These are phyloP conservation scores for Monascus ruber DNA, from an alignment of 2,329 filamentous ascomycete genomes.

Conservation along the genomic window DNA sequence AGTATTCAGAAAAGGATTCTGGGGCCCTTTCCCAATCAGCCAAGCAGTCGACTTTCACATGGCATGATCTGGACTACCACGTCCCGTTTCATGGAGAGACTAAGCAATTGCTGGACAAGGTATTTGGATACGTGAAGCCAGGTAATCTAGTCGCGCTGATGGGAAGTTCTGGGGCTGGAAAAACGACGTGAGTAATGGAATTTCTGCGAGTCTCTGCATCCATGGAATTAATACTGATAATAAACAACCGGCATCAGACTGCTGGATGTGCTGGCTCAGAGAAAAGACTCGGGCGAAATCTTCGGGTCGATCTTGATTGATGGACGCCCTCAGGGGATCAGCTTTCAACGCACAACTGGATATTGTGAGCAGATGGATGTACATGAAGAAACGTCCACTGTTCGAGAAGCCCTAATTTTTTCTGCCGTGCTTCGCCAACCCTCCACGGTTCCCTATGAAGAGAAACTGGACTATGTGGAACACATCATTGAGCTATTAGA, in stretches of 20 bases:
- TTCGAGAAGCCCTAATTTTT: constrained; percentile 53
- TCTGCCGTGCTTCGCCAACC: constrained; percentile 53
- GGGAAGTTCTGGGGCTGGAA: constrained; percentile 66
- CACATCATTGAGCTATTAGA: constrained; percentile 55
- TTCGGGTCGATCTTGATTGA: constrained; percentile 33
- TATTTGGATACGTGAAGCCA: constrained; percentile 61
- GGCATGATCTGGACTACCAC: constrained; percentile 68
- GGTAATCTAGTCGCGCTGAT: constrained; percentile 67
- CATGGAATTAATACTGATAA: neutral
- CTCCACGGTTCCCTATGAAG: constrained; percentile 39
- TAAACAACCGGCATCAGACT: constrained; percentile 15
- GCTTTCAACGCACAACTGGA: constrained; percentile 41
- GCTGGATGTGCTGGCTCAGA: constrained; percentile 32
- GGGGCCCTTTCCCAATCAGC: constrained; percentile 37
- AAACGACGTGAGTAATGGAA: constrained; percentile 25
- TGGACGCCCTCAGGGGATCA: constrained; percentile 28
- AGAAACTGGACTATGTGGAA: constrained; percentile 55
- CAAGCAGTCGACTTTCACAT: constrained; percentile 63
- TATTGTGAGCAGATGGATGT: constrained; percentile 54
- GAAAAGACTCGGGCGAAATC: constrained; percentile 33
- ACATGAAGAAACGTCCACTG: constrained; percentile 52
- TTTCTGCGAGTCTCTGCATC: neutral
- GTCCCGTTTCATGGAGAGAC: constrained; percentile 37
- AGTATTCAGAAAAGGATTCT: constrained; percentile 1
- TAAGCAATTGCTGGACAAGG: constrained; percentile 44